A percentile compares a stretch with the other conserved stretches of the same genome.
Conservation (phyloP, 2,329 filamentous ascomycete genomes). For the Botryosphaeria dothidea region DNA sequence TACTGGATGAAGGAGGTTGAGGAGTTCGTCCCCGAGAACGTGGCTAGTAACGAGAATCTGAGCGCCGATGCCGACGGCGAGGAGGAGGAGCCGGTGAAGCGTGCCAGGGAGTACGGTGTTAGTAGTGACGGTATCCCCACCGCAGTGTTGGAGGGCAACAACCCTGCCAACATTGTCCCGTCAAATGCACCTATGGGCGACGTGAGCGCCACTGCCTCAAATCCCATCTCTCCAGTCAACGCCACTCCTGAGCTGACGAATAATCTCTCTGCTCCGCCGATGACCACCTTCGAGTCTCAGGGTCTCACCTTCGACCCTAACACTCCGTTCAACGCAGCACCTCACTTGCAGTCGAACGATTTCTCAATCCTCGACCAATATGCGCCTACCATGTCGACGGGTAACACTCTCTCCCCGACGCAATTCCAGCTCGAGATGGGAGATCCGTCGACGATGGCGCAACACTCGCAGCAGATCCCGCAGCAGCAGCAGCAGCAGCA, state of each 20-base stretch:
- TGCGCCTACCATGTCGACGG: conserved; percentile 12
- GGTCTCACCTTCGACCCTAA: conserved; percentile 10
- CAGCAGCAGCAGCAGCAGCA: conserved; percentile 9
- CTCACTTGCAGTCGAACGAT: background rate
- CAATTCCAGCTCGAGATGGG: conserved; percentile 14
- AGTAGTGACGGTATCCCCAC: conserved; percentile 12
- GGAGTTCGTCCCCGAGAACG: conserved; percentile 39
- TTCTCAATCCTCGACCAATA: conserved; percentile 17
- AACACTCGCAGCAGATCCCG: conserved; percentile 4
- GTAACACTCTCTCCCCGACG: conserved; percentile 1
- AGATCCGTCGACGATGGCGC: background rate
- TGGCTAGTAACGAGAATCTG: background rate
- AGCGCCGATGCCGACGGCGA: conserved; percentile 8
- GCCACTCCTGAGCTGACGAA: background rate
- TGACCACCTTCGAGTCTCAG: background rate
- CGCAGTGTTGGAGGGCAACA: conserved; percentile 4
- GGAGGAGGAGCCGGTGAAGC: conserved; percentile 18
- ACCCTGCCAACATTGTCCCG: background rate
- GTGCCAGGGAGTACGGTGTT: conserved; percentile 6
- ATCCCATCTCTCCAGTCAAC: background rate
- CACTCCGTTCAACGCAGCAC: background rate
- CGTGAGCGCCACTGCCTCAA: background rate
- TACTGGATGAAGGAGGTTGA: conserved; percentile 61
- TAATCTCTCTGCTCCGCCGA: background rate
- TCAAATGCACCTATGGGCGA: background rate